phyloP scores from a whole-genome alignment of 306 rosid species.

The Clitoria ternatea region DNA sequence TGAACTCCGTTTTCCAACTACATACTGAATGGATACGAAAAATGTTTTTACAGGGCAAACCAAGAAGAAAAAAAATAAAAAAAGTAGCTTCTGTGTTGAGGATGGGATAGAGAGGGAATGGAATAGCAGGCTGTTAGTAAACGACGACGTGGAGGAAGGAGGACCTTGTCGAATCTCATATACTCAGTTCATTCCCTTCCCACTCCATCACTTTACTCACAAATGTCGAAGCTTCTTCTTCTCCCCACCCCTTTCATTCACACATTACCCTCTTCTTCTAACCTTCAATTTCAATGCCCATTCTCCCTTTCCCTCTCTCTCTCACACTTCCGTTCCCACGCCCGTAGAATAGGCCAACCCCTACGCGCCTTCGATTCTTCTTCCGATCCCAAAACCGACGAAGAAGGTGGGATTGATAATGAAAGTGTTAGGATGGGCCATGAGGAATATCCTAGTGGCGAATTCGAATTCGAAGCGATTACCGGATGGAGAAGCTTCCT shows the following conservation, averaged over 20 bases:
- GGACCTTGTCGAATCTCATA: neutral
- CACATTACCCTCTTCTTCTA: constrained; percentile 7
- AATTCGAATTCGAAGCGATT: constrained; percentile 51
- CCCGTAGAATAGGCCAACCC: constrained; percentile 18
- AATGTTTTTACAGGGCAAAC: too few relatives aligned
- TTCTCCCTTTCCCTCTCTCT: constrained; percentile 23
- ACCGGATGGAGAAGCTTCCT: constrained; percentile 63
- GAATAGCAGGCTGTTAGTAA: constrained; percentile 6
- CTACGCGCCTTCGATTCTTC: constrained; percentile 53
- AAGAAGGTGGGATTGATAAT: constrained; percentile 1
- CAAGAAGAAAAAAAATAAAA: too few relatives aligned
- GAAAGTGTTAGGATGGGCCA: constrained; percentile 23
- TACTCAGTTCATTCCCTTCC: neutral
- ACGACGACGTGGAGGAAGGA: constrained; percentile 20
- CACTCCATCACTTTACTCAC: neutral
- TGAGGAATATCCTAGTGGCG: constrained; percentile 74
- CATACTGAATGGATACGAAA: too few relatives aligned
- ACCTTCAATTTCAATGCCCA: constrained; percentile 17
- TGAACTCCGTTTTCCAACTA: too few relatives aligned
- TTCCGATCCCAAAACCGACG: constrained; percentile 23
- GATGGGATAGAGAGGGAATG: neutral
- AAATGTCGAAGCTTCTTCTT: constrained; percentile 64
- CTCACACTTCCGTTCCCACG: constrained; percentile 2
- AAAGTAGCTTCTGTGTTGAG: neutral
- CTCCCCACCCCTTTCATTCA: constrained; percentile 34